Base-by-base conservation (phyloP, 73 alveolate genomes). In the Uronychia setigera region DNA sequence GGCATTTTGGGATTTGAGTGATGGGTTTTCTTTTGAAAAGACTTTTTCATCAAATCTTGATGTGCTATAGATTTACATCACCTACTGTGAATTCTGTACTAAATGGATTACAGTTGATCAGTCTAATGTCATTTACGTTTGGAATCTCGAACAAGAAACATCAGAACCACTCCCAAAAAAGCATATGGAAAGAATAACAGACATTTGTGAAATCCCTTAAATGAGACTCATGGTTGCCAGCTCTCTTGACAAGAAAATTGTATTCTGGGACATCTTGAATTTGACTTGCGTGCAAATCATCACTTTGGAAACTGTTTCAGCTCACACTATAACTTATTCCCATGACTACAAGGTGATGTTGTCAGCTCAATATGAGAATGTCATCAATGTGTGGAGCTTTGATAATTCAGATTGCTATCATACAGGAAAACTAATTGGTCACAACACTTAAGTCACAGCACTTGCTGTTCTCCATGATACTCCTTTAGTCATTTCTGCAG, bases 131-230 rank as follows among this genome's bases (percentile, higher is more conserved):
- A 89, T 89, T 26, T 84, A 77, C 35, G 76, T 84, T 0, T 89
- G 95, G 95, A 86, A 84, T 60, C 30, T 89, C 0, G 95, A 89
- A 30, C 77, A 84, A 35, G 95, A 84, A 46, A 58, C 89, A 0
- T 83, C 90, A 26, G 33, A 46, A n/a, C 30, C 79, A 28, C 80
- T 89, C 19, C 95, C 95, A 1, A 78, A 84, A 29, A 59, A 80
- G 77, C 95, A 89, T 67, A 76, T 77, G 32, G 92, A 89, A 35
- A 84, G 90, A 79, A 89, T 89, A 0, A 89, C 91, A n/a, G 94
- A 88, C 60, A 31, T 89, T 29, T 83, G 90, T 31, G 95, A 89
- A 78, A 89, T 89, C 29, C 77, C 89, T 29, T 89, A 89, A 32
- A 35, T 76, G 28, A 58, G 79, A 57, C 32, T 84, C 1, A n/a